phyloP scores from a whole-genome alignment of 305 asterid species.

The Fraxinus dipetala region DNA sequence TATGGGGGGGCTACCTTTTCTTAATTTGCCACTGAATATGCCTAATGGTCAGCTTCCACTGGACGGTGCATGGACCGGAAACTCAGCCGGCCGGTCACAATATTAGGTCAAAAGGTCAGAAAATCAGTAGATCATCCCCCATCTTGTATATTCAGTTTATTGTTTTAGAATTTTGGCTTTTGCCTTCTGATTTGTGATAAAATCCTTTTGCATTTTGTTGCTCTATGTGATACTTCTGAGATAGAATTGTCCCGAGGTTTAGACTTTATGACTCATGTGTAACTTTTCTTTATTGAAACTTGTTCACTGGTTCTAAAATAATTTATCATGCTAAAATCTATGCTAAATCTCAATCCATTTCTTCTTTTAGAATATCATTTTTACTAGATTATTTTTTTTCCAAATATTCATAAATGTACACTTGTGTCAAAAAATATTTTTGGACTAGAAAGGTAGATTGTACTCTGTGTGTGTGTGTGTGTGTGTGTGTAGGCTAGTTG shows the following conservation, averaged over 20 bases:
- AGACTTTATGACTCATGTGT: conserved; percentile 21
- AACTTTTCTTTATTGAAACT: conserved; percentile 34
- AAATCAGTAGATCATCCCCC: conserved; percentile 16
- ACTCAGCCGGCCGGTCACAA: conserved; percentile 50
- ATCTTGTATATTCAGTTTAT: conserved; percentile 40
- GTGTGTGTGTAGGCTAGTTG: conserved; percentile 2
- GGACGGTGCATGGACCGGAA: conserved; percentile 78
- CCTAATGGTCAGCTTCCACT: conserved; percentile 42
- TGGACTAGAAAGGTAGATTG: too few species aligned
- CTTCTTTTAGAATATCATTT: not conserved
- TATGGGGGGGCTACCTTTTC: conserved; percentile 49
- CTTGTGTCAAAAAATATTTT: not conserved
- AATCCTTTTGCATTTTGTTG: conserved; percentile 1
- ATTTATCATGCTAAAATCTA: conserved; percentile 13
- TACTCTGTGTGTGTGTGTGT: not conserved
- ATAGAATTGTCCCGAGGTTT: conserved; percentile 29
- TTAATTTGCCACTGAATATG: conserved; percentile 45
- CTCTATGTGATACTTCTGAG: conserved; percentile 22
- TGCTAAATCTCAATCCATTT: conserved; percentile 16
- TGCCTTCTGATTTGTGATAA: conserved; percentile 23
- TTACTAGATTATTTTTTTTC: not conserved
- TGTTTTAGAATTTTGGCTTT: not conserved
- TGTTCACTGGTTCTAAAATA: conserved; percentile 21
- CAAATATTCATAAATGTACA: not conserved
- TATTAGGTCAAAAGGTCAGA: conserved; percentile 56